Base-by-base conservation (phyloP, 2,329 filamentous ascomycete species). In the Diplodia corticola region DNA sequence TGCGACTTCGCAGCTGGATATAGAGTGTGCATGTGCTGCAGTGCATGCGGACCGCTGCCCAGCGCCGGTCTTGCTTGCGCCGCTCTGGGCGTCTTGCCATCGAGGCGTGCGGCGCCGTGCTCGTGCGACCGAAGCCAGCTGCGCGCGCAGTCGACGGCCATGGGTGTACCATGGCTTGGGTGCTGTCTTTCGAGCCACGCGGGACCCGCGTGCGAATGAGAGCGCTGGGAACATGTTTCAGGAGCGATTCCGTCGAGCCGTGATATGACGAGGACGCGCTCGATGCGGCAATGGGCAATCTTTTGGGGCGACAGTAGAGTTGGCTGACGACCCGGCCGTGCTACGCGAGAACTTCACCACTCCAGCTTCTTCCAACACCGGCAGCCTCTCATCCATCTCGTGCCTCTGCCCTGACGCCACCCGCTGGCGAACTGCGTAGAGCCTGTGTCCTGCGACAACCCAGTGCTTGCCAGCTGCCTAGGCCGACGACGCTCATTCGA, bases 171-270 rank as follows among this genome's bases (percentile, higher is more conserved):
- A 63, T 49, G 59, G 28, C 50, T 48, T 26, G 26, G 59, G 37
- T 48, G 46, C 50, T 63, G 59, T 63, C 46, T 48, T 63, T 51
- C 49, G 46, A 50, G 64, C 64, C 64, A 65, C 64, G 53, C 53
- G 53, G 64, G 44, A 22, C 59, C 51, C 50, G 50, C 63, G 63
- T 65, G 63, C 63, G 61, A 64, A 64, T 63, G 33, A 24, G 44
- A 63, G 59, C 46, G 59, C 59, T 35, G 59, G 28, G 44, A 50
- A 63, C 33, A 63, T 63, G 59, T 63, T 63, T 63, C 59, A 63
- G 59, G 46, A 37, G 35, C 33, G 46, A 63, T 50, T 48, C 46
- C 59, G 59, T 48, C 59, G 59, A 63, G 28, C 48, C 61, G 53
- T 53, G 61, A 54, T 49, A 64, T 46, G 61, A 53, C 33, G 48